Base-by-base conservation (phyloP, 495 filamentous ascomycete species). In the Penicillium bovifimosum region DNA sequence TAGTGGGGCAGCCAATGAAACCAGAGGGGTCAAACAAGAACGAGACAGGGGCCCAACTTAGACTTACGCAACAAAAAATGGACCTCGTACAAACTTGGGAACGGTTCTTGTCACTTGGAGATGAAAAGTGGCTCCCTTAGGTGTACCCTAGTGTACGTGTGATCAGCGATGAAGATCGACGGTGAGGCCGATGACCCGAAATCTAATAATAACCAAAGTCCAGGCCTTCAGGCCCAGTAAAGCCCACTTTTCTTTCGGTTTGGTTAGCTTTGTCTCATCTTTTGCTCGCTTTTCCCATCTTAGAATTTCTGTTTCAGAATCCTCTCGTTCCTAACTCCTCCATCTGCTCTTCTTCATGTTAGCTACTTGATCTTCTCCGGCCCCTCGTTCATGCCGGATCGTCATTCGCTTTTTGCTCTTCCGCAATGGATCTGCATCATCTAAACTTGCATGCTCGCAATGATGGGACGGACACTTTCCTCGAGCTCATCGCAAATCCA, bases 401-500 rank as follows among this genome's bases (percentile, higher is more conserved):
- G 24, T 42, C 53, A 56, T 34, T 54, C 50, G 39, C 38, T 58
- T 2, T 39, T 6, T 24, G 29, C 29, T 41, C 45, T 50, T 45
- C 43, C 56, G 61, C 50, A 29, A 73, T 73, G 68, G 58, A 71
- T 63, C 47, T 48, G 61, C 64, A 51, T 50, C 54, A 58, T 52
- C 52, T 54, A 61, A 61, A 31, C 59, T 60, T 66, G 29, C 32
- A 54, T 52, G 41, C 38, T 26, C 54, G 60, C 39, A 45, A 47
- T 14, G 56, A 42, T 26, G 55, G 50, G 26, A 55, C 70, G 13
- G 64, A 74, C 18, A 54, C 74, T 43, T 74, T 80, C 47, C 61
- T 80, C 39, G 60, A 70, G 28, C 68, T 79, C 36, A 74, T 80
- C 28, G 62, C 70, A 41, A 62, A 78, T 62, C 77, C 77, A 9